Evolutionary conservation across 164 flowering plant species (phyloP), one percentile per base, ranked within the genome.

Genomic region (Hamamelis virginiana): DNA sequence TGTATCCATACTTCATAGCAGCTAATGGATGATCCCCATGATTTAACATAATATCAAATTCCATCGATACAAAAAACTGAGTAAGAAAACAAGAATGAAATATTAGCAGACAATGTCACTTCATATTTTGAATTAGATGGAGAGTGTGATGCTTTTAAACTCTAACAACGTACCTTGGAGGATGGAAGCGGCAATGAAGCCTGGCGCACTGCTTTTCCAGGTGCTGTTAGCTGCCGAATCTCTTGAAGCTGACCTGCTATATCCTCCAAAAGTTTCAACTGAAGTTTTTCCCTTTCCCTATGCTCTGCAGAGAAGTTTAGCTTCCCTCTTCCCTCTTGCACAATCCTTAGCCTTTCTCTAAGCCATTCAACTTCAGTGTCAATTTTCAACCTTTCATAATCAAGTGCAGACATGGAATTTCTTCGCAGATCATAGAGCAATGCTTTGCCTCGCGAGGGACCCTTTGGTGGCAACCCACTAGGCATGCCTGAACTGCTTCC

Each of bases 321-420:
- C 77, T 83, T 92, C 75, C 86, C 89, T 75, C 92, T 86, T 72
- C 87, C 91, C 74, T 82, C 78, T 72, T 91, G 94, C 52, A 94
- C 86, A 27, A 74, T 65, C 84, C 72, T 88, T 19, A 94, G 69
- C 77, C 86, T 86, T 76, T 87, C 97, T 73, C 79, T 80, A 18
- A 92, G 90, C 85, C 85, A 70, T 52, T 72, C 91, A 65, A 94
- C 89, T 77, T 94, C 97, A 74, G 62, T 74, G 48, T 89, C 91
- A 74, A 94, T 80, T 74, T 85, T 90, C 58, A 79, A 53, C 80
- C 91, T 84, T 70, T 94, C 98, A 77, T 67, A 68, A 76, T 88
- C 95, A 69, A 86, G 74, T 16, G 81, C 80, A 69, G 97, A 85
- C 74, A 87, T 76, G 66, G 98, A 88, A 75, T 80, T 82, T 72